Percentiles rank a stretch among this genome's conserved stretches.
Conservation (phyloP, 768 basidiomycete species). For the Pseudohyphozyma bogoriensis region DNA sequence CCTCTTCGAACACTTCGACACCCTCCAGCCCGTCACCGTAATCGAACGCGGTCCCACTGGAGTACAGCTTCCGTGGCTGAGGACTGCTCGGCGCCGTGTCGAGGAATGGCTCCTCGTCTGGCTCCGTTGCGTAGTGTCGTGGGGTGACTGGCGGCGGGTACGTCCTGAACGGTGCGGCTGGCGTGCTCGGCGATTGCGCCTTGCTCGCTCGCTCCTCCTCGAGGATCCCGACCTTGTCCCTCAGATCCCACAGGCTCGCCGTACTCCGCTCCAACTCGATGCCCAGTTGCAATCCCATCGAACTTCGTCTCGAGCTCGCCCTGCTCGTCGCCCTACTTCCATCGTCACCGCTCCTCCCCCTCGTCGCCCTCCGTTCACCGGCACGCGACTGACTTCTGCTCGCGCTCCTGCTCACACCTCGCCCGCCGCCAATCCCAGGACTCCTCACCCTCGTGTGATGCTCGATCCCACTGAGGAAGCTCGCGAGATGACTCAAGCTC, state of each 20-base stretch:
- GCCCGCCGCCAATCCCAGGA: constrained; percentile 9
- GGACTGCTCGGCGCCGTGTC: constrained; percentile 14
- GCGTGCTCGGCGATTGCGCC: neutral
- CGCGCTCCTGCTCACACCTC: constrained; percentile 19
- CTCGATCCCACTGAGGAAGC: constrained; percentile 21
- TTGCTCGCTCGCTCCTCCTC: constrained; percentile 9
- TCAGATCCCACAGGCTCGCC: neutral
- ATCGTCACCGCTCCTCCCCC: constrained; percentile 5
- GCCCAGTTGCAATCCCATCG: neutral
- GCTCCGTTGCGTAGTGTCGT: neutral
- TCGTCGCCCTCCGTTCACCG: constrained; percentile 9
- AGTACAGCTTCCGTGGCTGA: neutral
- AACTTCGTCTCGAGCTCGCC: neutral
- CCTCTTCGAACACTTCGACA: constrained; percentile 49
- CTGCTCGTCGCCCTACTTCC: constrained; percentile 2
- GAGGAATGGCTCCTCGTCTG: constrained; percentile 21
- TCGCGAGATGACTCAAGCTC: constrained; percentile 19
- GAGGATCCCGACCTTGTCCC: neutral
- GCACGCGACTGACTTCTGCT: constrained; percentile 3
- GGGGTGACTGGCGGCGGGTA: constrained; percentile 18
- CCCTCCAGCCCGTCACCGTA: constrained; percentile 7
- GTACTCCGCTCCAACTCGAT: constrained; percentile 19
- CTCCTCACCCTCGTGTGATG: constrained; percentile 24
- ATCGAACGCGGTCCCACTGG: neutral
- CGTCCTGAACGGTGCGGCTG: constrained; percentile 8